A percentile compares a stretch with the other conserved stretches of the same genome.
Evolutionary conservation across 768 basidiomycete genomes (phyloP).

Genomic region (Cystoderma amianthinum): DNA sequence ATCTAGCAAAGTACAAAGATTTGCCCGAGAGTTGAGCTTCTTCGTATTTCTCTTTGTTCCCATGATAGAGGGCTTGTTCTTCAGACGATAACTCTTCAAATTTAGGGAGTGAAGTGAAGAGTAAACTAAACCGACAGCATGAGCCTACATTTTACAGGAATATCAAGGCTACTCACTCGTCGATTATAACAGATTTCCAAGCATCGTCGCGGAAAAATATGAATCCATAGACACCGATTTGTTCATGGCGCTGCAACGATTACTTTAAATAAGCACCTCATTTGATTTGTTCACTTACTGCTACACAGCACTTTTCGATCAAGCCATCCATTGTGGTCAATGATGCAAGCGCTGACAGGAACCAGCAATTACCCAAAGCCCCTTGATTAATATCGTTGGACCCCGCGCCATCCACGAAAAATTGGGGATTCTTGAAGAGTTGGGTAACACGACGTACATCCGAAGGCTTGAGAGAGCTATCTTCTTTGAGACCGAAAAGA

Average conservation of each 20-base stretch:
- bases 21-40: slow-evolving; percentile 33
- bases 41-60: slow-evolving; percentile 32
- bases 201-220: slow-evolving; percentile 37
- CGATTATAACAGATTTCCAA: slow-evolving; percentile 44
- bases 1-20: slow-evolving; percentile 34
- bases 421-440: slow-evolving; percentile 42
- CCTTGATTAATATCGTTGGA: slow-evolving; percentile 46
- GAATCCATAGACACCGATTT: slow-evolving; percentile 45
- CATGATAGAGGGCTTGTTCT: slow-evolving; percentile 34
- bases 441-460: slow-evolving; percentile 41
- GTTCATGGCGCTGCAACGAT: slow-evolving; percentile 28
- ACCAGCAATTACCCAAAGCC: slow-evolving; percentile 44
- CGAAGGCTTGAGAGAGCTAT: slow-evolving; percentile 14
- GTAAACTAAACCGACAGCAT: slow-evolving; percentile 18
- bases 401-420: slow-evolving; percentile 34
- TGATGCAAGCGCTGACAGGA: slow-evolving; percentile 41
- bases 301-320: slow-evolving; percentile 44
- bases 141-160: background rate
- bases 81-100: slow-evolving; percentile 27
- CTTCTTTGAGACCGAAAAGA: slow-evolving; percentile 25
- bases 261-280: background rate
- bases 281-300: slow-evolving; percentile 12
- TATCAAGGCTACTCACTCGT: slow-evolving; percentile 28
- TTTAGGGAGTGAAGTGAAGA: slow-evolving; percentile 35
- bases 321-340: slow-evolving; percentile 32